These are phyloP conservation scores for Pezicula radicicola DNA, from an alignment of 2,329 filamentous ascomycete genomes.

Conservation along the genomic window DNA sequence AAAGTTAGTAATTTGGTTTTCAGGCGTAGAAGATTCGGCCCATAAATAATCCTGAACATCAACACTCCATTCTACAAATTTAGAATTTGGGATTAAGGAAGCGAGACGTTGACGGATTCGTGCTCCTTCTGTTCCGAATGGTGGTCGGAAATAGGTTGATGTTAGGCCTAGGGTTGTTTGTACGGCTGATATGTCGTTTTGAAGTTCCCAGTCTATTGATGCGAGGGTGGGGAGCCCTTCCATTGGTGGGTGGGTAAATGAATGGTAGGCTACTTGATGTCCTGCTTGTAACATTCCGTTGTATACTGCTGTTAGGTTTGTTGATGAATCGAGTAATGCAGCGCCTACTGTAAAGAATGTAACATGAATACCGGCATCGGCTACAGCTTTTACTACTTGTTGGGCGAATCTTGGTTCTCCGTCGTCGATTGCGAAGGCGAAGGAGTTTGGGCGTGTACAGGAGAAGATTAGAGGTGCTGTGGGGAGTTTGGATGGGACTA, in stretches of 20 bases:
- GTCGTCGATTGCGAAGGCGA: constrained; percentile 72
- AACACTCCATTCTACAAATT: constrained; percentile 66
- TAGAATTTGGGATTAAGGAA: constrained; percentile 45
- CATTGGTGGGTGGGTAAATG: constrained; percentile 67
- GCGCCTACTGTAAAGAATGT: constrained; percentile 71
- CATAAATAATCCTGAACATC: constrained; percentile 72
- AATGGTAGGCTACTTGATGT: constrained; percentile 68
- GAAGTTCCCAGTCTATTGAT: constrained; percentile 60
- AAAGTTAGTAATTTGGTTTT: constrained; percentile 66
- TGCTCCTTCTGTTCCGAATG: constrained; percentile 66
- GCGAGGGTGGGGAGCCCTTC: constrained; percentile 50
- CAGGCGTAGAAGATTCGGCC: constrained; percentile 57
- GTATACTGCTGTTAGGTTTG: constrained; percentile 63
- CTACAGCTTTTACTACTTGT: constrained; percentile 58
- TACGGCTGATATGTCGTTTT: constrained; percentile 51
- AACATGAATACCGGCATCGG: constrained; percentile 58
- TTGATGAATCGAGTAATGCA: constrained; percentile 53
- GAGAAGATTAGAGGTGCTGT: constrained; percentile 59
- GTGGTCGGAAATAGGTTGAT: constrained; percentile 63
- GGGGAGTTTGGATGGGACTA: constrained; percentile 56
- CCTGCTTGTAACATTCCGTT: constrained; percentile 57
- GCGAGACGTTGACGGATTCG: constrained; percentile 63
- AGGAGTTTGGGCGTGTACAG: constrained; percentile 66
- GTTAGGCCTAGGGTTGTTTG: constrained; percentile 30
- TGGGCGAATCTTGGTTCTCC: constrained; percentile 57